phyloP scores from a whole-genome alignment of 192 early-diverging fungal species.

The Kappamyces sp. region DNA sequence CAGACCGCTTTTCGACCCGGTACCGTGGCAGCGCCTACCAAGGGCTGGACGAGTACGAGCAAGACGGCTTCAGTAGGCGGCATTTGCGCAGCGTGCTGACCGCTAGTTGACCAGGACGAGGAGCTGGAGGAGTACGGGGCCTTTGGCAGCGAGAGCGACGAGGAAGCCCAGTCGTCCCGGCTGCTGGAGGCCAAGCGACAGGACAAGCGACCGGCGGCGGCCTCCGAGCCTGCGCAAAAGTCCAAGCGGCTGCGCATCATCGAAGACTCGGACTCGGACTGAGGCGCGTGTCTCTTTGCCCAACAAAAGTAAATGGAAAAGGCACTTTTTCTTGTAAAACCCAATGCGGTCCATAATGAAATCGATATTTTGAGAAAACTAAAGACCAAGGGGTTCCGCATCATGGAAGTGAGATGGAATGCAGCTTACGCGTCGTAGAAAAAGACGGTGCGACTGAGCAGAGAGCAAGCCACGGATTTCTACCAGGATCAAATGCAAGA shows the following conservation, averaged over 20 bases:
- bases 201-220: not conserved
- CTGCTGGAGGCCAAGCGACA: not conserved
- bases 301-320: not conserved
- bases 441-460: constrained; percentile 23
- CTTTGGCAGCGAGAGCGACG: no score
- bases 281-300: no score
- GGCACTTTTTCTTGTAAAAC: constrained; percentile 36
- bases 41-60: constrained; percentile 30
- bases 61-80: constrained; percentile 17
- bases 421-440: constrained; percentile 27
- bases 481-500: constrained; percentile 23
- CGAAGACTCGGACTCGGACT: constrained; percentile 6
- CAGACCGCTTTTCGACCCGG: constrained; percentile 3
- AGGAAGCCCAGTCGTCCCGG: not conserved
- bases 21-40: constrained; percentile 3
- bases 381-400: constrained; percentile 21
- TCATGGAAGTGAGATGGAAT: constrained; percentile 39
- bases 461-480: constrained; percentile 38
- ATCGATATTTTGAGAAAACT: constrained; percentile 18
- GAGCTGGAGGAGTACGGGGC: constrained; percentile 6
- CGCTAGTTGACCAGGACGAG: constrained; percentile 3
- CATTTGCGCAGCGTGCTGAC: not conserved
- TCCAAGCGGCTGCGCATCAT: constrained; percentile 11
- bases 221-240: not conserved
- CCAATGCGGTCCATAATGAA: constrained; percentile 26